Evolutionary conservation across 176 grass and related monocot species (phyloP).

Genomic region (Musa troglodytarum): DNA sequence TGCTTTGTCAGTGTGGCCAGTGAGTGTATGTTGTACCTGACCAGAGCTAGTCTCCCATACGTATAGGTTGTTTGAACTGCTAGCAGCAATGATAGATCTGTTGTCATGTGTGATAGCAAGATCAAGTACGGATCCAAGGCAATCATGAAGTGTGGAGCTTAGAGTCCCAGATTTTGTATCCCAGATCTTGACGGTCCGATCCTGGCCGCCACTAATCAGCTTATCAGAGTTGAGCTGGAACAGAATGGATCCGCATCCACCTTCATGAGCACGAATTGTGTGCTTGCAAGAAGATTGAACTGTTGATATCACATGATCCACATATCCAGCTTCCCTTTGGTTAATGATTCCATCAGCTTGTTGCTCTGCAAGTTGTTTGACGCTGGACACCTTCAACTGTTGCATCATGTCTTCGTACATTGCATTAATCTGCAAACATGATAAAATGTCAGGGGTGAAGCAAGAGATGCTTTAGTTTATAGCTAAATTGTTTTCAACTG

Average conservation of each 20-base stretch:
- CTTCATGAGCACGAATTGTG: constrained; percentile 79
- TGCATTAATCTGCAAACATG: constrained; percentile 54
- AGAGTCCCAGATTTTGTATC: constrained; percentile 15
- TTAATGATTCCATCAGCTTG: constrained; percentile 77
- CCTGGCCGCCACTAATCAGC: constrained; percentile 76
- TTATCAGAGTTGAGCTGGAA: constrained; percentile 80
- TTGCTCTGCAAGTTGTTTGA: constrained; percentile 67
- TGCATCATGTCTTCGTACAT: constrained; percentile 90
- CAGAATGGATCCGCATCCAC: constrained; percentile 62
- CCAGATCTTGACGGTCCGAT: constrained; percentile 92
- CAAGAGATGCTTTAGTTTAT: not conserved
- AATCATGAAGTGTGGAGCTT: constrained; percentile 55
- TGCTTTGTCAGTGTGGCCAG: no score
- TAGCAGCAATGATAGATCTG: constrained; percentile 72
- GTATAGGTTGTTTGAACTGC: constrained; percentile 92
- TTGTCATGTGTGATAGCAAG: constrained; percentile 79
- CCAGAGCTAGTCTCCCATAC: constrained; percentile 45
- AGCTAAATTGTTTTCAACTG: no score
- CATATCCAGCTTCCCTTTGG: constrained; percentile 58
- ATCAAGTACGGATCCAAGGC: constrained; percentile 73
- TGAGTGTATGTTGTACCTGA: no score
- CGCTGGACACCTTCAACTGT: constrained; percentile 52
- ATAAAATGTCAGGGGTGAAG: not conserved
- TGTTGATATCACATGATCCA: constrained; percentile 32
- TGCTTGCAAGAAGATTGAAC: constrained; percentile 56